Conservation (phyloP, 306 rosid species). For the Cyamopsis tetragonoloba region DNA sequence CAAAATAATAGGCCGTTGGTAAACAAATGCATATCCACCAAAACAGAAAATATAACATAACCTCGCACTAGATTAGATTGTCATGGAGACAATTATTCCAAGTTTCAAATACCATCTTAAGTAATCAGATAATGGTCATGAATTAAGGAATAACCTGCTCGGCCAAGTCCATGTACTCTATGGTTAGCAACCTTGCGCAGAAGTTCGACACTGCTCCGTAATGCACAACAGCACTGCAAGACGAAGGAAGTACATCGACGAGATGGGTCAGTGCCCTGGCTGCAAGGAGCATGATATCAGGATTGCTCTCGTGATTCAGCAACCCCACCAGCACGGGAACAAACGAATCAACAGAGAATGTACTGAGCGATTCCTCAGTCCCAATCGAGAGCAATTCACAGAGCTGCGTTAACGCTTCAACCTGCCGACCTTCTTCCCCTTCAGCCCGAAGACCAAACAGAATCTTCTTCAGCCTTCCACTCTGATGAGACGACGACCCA, state of each 20-base stretch:
- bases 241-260: slow-evolving; percentile 85
- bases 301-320: slow-evolving; percentile 87
- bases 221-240: slow-evolving; percentile 89
- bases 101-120: background rate
- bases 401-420: slow-evolving; percentile 85
- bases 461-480: slow-evolving; percentile 79
- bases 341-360: slow-evolving; percentile 83
- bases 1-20: too few species aligned
- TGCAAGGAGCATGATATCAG: slow-evolving; percentile 92
- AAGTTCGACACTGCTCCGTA: slow-evolving; percentile 89
- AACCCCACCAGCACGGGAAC: slow-evolving; percentile 85
- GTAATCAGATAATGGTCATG: background rate
- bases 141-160: slow-evolving; percentile 66
- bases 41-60: too few species aligned
- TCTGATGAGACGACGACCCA: slow-evolving; percentile 68
- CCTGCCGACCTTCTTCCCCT: slow-evolving; percentile 87
- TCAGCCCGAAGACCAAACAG: slow-evolving; percentile 77
- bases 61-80: too few species aligned
- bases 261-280: slow-evolving; percentile 93
- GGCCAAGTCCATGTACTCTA: slow-evolving; percentile 95
- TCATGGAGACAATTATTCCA: too few species aligned
- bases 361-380: slow-evolving; percentile 76
- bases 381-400: slow-evolving; percentile 92
- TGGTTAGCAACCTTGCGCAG: slow-evolving; percentile 84
- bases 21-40: background rate